Conservation (phyloP, 108 stramenopile species). For the Nitzschia sp. region DNA sequence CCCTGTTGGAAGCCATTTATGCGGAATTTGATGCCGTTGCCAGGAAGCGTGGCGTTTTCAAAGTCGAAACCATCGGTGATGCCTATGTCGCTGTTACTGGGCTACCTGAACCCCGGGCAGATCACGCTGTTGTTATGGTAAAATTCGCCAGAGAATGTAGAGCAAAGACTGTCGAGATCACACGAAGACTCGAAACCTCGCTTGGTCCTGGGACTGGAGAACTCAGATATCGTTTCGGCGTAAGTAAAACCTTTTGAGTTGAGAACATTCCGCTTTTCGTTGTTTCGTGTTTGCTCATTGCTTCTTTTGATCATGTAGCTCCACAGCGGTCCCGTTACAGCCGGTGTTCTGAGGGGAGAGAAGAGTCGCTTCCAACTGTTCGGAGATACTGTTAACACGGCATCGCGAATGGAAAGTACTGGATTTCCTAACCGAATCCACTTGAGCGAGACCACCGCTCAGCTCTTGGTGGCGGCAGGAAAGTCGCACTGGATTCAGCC, state of each 20-base stretch:
- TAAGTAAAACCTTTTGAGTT: neutral
- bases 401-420: neutral
- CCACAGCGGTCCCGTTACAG: conserved; percentile 13
- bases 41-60: neutral
- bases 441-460: neutral
- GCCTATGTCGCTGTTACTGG: neutral
- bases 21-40: conserved; percentile 3
- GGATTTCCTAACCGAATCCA: conserved; percentile 1
- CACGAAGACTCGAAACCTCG: conserved; percentile 9
- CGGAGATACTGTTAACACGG: conserved; percentile 2
- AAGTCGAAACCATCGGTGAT: conserved; percentile 2
- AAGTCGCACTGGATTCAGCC: neutral
- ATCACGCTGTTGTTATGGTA: conserved; percentile 6
- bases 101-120: neutral
- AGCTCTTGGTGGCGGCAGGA: neutral
- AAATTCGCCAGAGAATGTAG: conserved; percentile 1
- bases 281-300: too few species aligned
- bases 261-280: too few species aligned
- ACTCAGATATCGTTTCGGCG: conserved; percentile 12
- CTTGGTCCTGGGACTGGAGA: conserved; percentile 21
- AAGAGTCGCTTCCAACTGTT: conserved; percentile 1
- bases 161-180: neutral
- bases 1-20: conserved; percentile 16
- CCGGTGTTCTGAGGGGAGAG: neutral
- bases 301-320: neutral